Base-by-base conservation (phyloP, 73 alveolate genomes). In the Paraurostyla sp. region DNA sequence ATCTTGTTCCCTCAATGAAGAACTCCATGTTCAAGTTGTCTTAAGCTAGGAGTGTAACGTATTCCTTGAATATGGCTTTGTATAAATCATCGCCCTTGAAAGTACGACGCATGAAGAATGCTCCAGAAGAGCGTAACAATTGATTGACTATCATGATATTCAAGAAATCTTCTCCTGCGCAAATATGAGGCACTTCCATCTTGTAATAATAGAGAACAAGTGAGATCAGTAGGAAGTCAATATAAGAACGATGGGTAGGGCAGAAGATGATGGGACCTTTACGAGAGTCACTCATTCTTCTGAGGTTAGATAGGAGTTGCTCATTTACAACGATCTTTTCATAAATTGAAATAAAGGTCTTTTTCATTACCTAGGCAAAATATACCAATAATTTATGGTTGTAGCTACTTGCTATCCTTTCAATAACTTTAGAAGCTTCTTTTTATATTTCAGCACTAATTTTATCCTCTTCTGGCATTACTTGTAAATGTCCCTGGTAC, bases 81-180 rank as follows among this genome's bases (percentile, higher is more conserved):
- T 96, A 96, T 13, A 96, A 85, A 16, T 63, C 92, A 83, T 89
- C 96, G 45, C 91, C 98, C 69, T 96, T 92, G 58, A 94, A 82
- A 65, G 93, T 54, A 40, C 94, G 82, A 41, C 98, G 82, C 84
- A 96, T 94, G 92, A 95, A 96, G 94, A 96, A 96, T 15, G 99
- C 98, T 1, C 99, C 99, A 43, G 96, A 90, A 0, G 92, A 92
- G 43, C 98, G 91, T 45, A 96, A 87, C 16, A 95, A 29, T 25
- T 91, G 80, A 50, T 94, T 94, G 40, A 95, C 95, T 33, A 96
- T 27, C 6, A 94, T 90, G 59, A 96, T 94, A 16, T 86, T 87
- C 42, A 95, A 62, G 92, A 96, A 96, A 48, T 96, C 99, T 45
- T 96, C 99, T 45, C 97, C 98, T 27, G 99, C 97, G 56, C 98